Evolutionary conservation across 345 rosid species (phyloP).

Genomic region (Acer negundo): DNA sequence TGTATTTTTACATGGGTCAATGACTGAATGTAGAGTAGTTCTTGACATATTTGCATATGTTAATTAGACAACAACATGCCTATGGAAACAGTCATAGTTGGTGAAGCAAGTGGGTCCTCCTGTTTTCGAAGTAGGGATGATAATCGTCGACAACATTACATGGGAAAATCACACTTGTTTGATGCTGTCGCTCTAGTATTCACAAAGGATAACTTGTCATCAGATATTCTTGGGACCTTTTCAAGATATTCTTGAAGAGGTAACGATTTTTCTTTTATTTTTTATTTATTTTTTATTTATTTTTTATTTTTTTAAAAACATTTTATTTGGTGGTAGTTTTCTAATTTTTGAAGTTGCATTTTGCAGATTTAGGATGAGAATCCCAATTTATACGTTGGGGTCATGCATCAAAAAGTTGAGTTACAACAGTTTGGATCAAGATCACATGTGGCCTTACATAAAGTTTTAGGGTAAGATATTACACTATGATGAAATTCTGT

Average conservation of each 20-base stretch:
- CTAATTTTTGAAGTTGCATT: neutral
- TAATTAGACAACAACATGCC: conserved; percentile 34
- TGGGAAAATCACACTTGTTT: conserved; percentile 2
- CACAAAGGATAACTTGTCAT: conserved; percentile 34
- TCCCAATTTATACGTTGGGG: conserved; percentile 14
- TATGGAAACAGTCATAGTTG: conserved; percentile 43
- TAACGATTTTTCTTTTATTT: neutral
- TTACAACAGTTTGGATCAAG: neutral
- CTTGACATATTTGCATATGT: neutral
- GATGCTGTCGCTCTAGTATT: conserved; percentile 51
- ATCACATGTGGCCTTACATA: neutral
- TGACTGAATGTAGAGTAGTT: neutral
- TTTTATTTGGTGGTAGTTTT: too few relatives aligned
- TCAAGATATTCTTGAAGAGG: conserved; percentile 21
- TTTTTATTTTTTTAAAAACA: too few relatives aligned
- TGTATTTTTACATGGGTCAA: neutral
- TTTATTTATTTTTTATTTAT: too few relatives aligned
- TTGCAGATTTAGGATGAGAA: conserved; percentile 9
- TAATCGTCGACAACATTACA: neutral
- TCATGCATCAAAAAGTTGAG: conserved; percentile 7
- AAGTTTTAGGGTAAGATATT: conserved; percentile 31
- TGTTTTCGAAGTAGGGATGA: conserved; percentile 21
- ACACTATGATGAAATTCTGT: neutral
- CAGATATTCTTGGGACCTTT: conserved; percentile 27
- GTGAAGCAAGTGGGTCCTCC: conserved; percentile 40